Conservation (phyloP, 2,329 filamentous ascomycete genomes). For the Lachnellula subtilissima region DNA sequence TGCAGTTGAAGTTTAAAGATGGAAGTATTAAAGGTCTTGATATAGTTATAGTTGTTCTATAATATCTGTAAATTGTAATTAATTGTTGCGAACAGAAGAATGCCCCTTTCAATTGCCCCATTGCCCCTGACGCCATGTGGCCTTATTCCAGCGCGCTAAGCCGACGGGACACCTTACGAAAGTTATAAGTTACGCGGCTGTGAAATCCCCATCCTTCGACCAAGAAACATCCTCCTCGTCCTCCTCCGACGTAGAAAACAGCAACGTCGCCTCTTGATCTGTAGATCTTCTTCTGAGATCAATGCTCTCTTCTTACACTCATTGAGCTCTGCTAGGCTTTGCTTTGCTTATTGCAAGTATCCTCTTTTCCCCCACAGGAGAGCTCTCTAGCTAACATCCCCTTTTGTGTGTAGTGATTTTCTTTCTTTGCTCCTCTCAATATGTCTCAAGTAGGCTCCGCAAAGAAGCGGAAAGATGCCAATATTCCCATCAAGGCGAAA, state of each 20-base stretch:
- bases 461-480: slow-evolving; percentile 39
- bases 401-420: slow-evolving; percentile 5
- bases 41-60: background rate
- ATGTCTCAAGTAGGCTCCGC: slow-evolving; percentile 31
- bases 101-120: background rate
- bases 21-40: background rate
- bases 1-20: background rate
- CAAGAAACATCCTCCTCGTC: slow-evolving; percentile 1
- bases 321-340: slow-evolving; percentile 14
- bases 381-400: slow-evolving; percentile 17
- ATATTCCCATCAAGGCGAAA: slow-evolving; percentile 46
- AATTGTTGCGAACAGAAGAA: slow-evolving; percentile 12
- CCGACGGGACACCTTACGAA: slow-evolving; percentile 8
- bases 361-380: background rate
- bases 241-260: slow-evolving; percentile 2
- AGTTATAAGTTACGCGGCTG: slow-evolving; percentile 2
- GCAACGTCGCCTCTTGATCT: slow-evolving; percentile 25
- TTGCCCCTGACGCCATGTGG: slow-evolving; percentile 3
- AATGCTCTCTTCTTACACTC: slow-evolving; percentile 25
- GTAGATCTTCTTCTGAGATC: slow-evolving; percentile 10
- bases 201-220: slow-evolving; percentile 7
- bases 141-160: background rate
- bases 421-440: slow-evolving; percentile 12
- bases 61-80: slow-evolving; percentile 20
- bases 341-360: slow-evolving; percentile 2